phyloP scores from a whole-genome alignment of 768 basidiomycete genomes.

The Jaapia argillacea region DNA sequence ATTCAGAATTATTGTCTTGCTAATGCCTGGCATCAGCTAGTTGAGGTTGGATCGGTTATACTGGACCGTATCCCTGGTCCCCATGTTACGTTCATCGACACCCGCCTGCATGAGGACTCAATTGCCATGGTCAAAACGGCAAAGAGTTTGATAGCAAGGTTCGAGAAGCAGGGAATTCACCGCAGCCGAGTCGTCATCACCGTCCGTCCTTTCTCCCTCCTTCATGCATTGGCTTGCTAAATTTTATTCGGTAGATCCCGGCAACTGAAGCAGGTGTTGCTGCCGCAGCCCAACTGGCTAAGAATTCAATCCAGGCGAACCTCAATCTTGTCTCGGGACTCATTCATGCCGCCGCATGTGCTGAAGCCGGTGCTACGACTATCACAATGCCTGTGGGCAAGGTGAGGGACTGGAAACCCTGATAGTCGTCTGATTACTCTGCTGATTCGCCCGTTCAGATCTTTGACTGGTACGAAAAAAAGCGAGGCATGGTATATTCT shows the following conservation, averaged over 20 bases:
- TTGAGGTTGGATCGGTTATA: conserved; percentile 37
- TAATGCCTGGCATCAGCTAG: no score
- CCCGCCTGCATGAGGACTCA: conserved; percentile 28
- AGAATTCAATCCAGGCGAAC: conserved; percentile 33
- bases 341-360: conserved; percentile 46
- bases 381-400: conserved; percentile 39
- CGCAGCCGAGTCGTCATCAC: conserved; percentile 36
- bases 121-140: conserved; percentile 33
- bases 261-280: conserved; percentile 44
- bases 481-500: not conserved
- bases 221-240: no score
- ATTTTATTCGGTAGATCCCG: conserved; percentile 36
- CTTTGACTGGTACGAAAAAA: no score
- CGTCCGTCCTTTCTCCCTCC: no score
- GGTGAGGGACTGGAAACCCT: no score
- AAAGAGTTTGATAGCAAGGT: conserved; percentile 26
- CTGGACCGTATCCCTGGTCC: conserved; percentile 35
- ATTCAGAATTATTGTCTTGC: no score
- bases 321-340: conserved; percentile 41
- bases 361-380: conserved; percentile 36
- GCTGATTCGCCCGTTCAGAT: no score
- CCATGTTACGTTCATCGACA: conserved; percentile 42
- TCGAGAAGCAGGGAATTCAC: conserved; percentile 28
- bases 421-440: no score
- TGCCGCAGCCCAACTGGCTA: conserved; percentile 32